These are phyloP conservation scores for Fagopyrum esculentum DNA, from an alignment of 148 eudicot species.

Conservation along the genomic window DNA sequence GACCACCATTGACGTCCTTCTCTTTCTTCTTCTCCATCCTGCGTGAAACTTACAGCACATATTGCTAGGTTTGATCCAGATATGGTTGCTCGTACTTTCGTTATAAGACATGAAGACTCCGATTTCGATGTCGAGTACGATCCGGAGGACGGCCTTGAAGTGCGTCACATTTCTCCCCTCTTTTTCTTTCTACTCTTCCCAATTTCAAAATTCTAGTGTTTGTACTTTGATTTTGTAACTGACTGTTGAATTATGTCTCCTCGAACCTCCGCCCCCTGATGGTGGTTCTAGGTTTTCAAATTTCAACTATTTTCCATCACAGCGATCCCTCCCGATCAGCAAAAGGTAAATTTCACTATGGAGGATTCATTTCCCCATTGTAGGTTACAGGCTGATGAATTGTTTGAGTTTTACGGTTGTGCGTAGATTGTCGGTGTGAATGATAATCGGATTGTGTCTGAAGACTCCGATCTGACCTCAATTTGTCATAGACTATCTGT, in stretches of 20 bases:
- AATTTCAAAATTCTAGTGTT: neutral
- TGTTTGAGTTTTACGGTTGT: neutral
- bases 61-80: neutral
- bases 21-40: neutral
- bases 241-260: neutral
- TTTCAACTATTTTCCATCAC: conserved; percentile 96
- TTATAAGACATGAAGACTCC: conserved; percentile 48
- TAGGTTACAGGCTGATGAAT: neutral
- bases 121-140: conserved; percentile 81
- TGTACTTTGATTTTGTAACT: neutral
- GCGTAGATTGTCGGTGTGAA: conserved; percentile 46
- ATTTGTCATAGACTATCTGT: conserved; percentile 53
- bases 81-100: conserved; percentile 73
- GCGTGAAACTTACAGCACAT: neutral
- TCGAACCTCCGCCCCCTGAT: neutral
- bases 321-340: conserved; percentile 80
- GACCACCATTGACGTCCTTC: neutral
- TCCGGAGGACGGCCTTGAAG: conserved; percentile 85
- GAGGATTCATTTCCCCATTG: neutral
- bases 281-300: conserved; percentile 55
- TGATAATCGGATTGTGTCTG: conserved; percentile 38
- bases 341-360: conserved; percentile 37
- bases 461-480: conserved; percentile 55
- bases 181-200: conserved; percentile 1
- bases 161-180: conserved; percentile 24